phyloP scores from a whole-genome alignment of 768 basidiomycete species.

The Suillus alpinus region DNA sequence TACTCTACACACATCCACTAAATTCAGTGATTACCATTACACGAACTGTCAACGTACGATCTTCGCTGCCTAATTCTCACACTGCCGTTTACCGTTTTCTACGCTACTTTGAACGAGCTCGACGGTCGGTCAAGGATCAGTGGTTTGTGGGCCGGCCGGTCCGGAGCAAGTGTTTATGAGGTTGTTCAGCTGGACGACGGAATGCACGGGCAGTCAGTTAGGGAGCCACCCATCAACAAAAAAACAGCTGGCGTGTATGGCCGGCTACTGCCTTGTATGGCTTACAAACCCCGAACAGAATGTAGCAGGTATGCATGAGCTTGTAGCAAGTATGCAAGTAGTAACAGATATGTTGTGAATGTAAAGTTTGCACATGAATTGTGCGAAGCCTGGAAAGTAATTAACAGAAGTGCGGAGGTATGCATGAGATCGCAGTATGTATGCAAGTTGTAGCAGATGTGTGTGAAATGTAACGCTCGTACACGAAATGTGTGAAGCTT shows the following conservation, averaged over 20 bases:
- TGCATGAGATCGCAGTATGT: no score
- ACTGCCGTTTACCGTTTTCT: neutral
- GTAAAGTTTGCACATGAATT: no score
- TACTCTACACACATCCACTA: neutral
- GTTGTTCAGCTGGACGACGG: neutral
- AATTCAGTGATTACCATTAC: neutral
- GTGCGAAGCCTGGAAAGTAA: no score
- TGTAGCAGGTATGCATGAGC: no score
- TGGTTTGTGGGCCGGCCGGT: slow-evolving; percentile 6
- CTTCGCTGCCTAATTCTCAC: neutral
- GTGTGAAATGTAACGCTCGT: no score
- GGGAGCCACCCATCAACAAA: neutral
- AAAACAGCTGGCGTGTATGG: no score
- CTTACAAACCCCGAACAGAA: no score
- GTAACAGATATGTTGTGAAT: neutral
- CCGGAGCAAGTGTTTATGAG: slow-evolving; percentile 1
- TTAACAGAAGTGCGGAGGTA: no score
- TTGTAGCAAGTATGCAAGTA: neutral
- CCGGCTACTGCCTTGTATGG: no score
- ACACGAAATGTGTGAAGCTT: no score
- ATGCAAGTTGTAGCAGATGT: no score
- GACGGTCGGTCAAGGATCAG: neutral
- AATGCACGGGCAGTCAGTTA: neutral
- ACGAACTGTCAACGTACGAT: neutral
- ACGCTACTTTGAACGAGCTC: neutral